Conservation (phyloP, 1,139 yeast species). For the Debaryomyces coudertii region DNA sequence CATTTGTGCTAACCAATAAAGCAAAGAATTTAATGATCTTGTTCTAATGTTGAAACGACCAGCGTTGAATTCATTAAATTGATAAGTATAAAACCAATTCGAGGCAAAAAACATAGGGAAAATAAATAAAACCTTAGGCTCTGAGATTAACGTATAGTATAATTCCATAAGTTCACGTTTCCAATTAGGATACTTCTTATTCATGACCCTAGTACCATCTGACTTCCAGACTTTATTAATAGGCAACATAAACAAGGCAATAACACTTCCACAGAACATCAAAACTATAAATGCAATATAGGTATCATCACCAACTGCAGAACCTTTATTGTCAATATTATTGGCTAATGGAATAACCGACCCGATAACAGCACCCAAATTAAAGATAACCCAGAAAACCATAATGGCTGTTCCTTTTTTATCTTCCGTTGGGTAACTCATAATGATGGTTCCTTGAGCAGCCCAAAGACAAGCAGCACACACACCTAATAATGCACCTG, state of each 20-base stretch:
- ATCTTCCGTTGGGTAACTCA: constrained; percentile 60
- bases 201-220: constrained; percentile 55
- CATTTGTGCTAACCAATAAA: constrained; percentile 66
- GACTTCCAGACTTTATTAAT: constrained; percentile 52
- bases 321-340: constrained; percentile 40
- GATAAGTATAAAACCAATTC: constrained; percentile 69
- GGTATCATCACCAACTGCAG: constrained; percentile 55
- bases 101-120: constrained; percentile 67
- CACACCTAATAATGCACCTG: constrained; percentile 62
- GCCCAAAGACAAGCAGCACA: constrained; percentile 64
- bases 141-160: constrained; percentile 41
- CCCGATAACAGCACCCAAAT: constrained; percentile 65
- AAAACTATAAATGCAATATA: constrained; percentile 60
- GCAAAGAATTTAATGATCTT: constrained; percentile 59
- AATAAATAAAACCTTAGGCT: constrained; percentile 50
- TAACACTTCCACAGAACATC: constrained; percentile 51
- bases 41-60: constrained; percentile 61
- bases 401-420: constrained; percentile 57
- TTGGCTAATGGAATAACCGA: constrained; percentile 58
- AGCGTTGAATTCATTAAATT: constrained; percentile 60
- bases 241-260: constrained; percentile 55
- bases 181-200: constrained; percentile 51
- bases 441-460: constrained; percentile 61
- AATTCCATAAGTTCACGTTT: constrained; percentile 49
- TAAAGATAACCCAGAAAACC: constrained; percentile 66